Base-by-base conservation (phyloP, 305 asterid genomes). In the Caryopteris hybrid region DNA sequence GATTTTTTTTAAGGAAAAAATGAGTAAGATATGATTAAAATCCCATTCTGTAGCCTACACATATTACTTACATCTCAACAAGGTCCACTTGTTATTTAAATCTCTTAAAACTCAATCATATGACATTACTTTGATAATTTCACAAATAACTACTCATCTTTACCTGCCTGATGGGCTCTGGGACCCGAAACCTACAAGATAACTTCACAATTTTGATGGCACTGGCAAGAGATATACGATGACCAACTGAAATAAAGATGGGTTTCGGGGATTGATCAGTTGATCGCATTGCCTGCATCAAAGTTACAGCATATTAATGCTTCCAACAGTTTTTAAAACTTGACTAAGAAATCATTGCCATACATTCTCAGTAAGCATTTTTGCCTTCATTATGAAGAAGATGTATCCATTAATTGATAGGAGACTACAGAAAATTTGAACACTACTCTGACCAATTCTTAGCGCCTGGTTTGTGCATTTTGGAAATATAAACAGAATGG, bases 81-180 rank as follows among this genome's bases (percentile, higher is more conserved):
- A 7, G 50, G 54, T 25, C 25, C 48, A 39, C 36, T 14, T 60
- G 54, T 61, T n/a, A 48, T 9, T 27, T 0, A 13, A 39, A 67
- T 27, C 38, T 55, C 42, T 14, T 23, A 20, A 48, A 51, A 23
- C 4, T 31, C 36, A 53, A 59, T 41, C 47, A 45, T 46, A 33
- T 39, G 54, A 50, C 27, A 65, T 8, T 46, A 21, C 25, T 33
- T 10, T 18, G 8, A n/a, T 38, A 42, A 56, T 13, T 69, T 54
- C 64, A 72, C 33, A 46, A 65, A 54, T 31, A 25, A 21, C 61
- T 48, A 38, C 54, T 45, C 60, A 42, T 70, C 9, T 11, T 31
- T 76, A 86, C 98, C 95, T 92, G 98, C 58, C 98, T 79, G 76
- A 64, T 85, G 79, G 97, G 95, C 79, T 92, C 98, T 34, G 98